phyloP scores from a whole-genome alignment of 2,329 filamentous ascomycete species.

The Colletotrichum sp. region DNA sequence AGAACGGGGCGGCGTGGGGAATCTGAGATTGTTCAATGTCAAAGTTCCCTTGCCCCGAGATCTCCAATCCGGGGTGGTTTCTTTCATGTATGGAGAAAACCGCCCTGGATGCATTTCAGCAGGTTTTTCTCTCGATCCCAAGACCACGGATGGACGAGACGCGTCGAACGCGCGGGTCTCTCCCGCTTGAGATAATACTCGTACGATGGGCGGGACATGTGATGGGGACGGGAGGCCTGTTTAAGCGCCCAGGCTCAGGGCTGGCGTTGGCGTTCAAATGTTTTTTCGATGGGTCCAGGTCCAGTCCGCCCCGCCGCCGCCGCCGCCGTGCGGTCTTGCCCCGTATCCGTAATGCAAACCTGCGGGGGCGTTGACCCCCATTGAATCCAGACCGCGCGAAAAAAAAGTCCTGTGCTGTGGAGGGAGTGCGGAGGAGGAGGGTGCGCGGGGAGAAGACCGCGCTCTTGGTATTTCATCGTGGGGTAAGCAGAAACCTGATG shows the following conservation, averaged over 20 bases:
- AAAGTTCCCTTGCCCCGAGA: neutral
- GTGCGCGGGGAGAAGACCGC: neutral
- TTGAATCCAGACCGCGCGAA: neutral
- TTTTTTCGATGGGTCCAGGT: neutral
- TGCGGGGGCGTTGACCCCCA: neutral
- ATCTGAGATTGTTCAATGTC: neutral
- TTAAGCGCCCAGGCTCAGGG: neutral
- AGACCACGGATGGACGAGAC: neutral
- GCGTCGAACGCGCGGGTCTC: neutral
- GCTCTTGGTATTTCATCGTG: neutral
- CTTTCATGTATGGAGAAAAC: neutral
- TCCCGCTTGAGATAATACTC: neutral
- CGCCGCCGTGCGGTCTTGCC: neutral
- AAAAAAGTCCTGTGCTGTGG: neutral
- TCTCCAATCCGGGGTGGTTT: neutral
- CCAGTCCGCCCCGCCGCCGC: neutral
- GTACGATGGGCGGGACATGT: constrained; percentile 1
- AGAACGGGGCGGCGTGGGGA: neutral
- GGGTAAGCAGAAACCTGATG: neutral
- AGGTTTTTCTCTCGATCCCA: neutral
- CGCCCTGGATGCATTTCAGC: neutral
- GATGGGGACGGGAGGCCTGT: neutral
- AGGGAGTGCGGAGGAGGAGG: neutral
- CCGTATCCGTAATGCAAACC: neutral
- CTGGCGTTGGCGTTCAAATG: neutral